Conservation (phyloP, 2,329 filamentous ascomycete species). For the Colletotrichum limetticola region DNA sequence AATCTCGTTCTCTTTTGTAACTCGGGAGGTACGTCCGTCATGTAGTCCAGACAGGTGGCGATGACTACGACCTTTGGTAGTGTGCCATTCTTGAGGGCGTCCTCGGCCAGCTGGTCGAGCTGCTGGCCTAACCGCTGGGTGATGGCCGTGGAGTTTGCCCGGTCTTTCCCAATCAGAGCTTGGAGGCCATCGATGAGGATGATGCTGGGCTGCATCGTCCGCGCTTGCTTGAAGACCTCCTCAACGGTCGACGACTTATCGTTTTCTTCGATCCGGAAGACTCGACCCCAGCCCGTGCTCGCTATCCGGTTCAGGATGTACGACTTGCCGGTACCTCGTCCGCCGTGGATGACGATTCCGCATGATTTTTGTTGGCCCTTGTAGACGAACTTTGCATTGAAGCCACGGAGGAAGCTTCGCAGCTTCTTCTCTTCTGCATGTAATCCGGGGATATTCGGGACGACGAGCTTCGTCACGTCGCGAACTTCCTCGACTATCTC, state of each 20-base stretch:
- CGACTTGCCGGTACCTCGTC: constrained; percentile 86
- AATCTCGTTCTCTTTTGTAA: constrained; percentile 76
- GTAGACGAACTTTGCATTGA: constrained; percentile 52
- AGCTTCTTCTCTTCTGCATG: constrained; percentile 71
- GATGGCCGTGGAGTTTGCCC: constrained; percentile 60
- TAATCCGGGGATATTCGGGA: constrained; percentile 75
- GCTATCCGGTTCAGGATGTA: constrained; percentile 77
- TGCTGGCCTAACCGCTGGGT: constrained; percentile 63
- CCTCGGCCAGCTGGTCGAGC: constrained; percentile 63
- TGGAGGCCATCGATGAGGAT: constrained; percentile 85
- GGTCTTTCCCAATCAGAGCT: constrained; percentile 71
- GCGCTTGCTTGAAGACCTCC: constrained; percentile 76
- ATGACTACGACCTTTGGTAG: constrained; percentile 75
- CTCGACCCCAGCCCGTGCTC: constrained; percentile 75
- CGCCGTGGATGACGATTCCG: constrained; percentile 81
- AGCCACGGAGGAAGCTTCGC: constrained; percentile 72
- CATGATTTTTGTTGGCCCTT: constrained; percentile 52
- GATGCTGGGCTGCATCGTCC: constrained; percentile 76
- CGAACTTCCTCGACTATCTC: constrained; percentile 22
- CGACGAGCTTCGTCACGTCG: constrained; percentile 46
- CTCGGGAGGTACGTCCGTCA: constrained; percentile 76
- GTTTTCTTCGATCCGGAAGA: constrained; percentile 68
- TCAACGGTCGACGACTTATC: constrained; percentile 70
- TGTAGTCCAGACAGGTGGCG: constrained; percentile 77
- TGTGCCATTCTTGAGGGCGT: constrained; percentile 47